Percentiles rank a stretch among this genome's conserved stretches.
Evolutionary conservation across 2,329 filamentous ascomycete species (phyloP).

Genomic region (Lecanosticta acicola): DNA sequence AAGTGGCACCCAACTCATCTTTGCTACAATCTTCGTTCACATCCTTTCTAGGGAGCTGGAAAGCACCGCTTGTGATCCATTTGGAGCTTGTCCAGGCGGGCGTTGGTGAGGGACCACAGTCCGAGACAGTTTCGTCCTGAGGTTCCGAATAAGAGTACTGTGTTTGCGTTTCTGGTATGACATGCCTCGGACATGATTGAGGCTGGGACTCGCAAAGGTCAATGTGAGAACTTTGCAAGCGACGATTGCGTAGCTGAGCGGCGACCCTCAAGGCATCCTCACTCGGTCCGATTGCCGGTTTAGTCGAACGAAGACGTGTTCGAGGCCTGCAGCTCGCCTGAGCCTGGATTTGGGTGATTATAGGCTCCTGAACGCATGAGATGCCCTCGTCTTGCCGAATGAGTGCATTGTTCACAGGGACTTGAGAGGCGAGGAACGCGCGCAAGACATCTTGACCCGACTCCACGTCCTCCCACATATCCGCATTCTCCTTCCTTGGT

Average conservation of each 20-base stretch:
- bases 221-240: neutral
- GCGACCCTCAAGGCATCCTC: constrained; percentile 17
- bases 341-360: constrained; percentile 9
- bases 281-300: constrained; percentile 15
- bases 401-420: neutral
- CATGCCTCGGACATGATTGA: constrained; percentile 12
- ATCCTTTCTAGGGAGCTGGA: constrained; percentile 12
- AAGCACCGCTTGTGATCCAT: constrained; percentile 17
- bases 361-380: constrained; percentile 1
- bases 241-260: constrained; percentile 14
- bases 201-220: constrained; percentile 5
- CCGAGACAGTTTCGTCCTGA: constrained; percentile 8
- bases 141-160: neutral
- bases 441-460: constrained; percentile 16
- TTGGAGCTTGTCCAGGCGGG: constrained; percentile 24
- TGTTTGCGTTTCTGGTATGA: constrained; percentile 14
- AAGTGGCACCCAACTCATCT: constrained; percentile 20
- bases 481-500: constrained; percentile 1
- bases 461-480: constrained; percentile 10
- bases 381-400: too few relatives aligned
- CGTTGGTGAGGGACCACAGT: constrained; percentile 19
- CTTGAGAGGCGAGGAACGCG: neutral
- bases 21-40: constrained; percentile 23
- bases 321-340: constrained; percentile 17
- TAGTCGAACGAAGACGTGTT: constrained; percentile 9